Evolutionary conservation across 139 green algal genomes (phyloP).

Genomic region (Picochlorum sp.): DNA sequence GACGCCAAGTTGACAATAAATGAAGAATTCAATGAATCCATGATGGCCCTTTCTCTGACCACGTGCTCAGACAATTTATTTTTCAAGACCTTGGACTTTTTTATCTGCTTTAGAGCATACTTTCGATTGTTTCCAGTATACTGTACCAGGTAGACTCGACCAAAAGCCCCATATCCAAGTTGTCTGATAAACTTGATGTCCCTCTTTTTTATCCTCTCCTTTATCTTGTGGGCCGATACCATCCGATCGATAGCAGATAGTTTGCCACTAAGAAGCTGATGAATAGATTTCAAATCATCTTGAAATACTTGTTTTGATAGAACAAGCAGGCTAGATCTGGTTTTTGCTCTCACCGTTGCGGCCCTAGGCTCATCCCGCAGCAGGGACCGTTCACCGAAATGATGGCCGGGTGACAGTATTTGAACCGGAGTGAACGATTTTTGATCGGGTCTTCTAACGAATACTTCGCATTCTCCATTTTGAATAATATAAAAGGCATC

Average conservation of each 20-base stretch:
- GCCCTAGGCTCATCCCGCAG: constrained; percentile 58
- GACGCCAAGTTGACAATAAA: constrained; percentile 77
- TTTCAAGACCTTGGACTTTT: constrained; percentile 66
- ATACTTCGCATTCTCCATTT: constrained; percentile 60
- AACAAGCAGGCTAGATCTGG: constrained; percentile 40
- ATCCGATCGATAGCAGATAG: constrained; percentile 10
- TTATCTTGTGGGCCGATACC: constrained; percentile 7
- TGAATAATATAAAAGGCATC: constrained; percentile 83
- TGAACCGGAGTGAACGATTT: not conserved
- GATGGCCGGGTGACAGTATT: constrained; percentile 39
- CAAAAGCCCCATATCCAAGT: constrained; percentile 82
- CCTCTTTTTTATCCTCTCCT: too few relatives aligned
- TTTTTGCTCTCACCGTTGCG: constrained; percentile 61
- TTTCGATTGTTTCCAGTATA: constrained; percentile 20
- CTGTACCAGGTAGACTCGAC: constrained; percentile 70
- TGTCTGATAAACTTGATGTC: constrained; percentile 35
- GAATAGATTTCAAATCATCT: constrained; percentile 37
- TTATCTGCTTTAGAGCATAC: constrained; percentile 75
- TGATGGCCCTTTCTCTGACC: constrained; percentile 64
- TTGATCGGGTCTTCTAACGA: too few relatives aligned
- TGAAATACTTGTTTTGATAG: constrained; percentile 45
- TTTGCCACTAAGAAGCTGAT: constrained; percentile 19
- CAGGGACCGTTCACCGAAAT: constrained; percentile 87
- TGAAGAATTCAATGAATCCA: constrained; percentile 58
- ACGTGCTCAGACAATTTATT: constrained; percentile 73